These are phyloP conservation scores for Saxophila tyrrhenica DNA, from an alignment of 495 filamentous ascomycete species.

Conservation along the genomic window DNA sequence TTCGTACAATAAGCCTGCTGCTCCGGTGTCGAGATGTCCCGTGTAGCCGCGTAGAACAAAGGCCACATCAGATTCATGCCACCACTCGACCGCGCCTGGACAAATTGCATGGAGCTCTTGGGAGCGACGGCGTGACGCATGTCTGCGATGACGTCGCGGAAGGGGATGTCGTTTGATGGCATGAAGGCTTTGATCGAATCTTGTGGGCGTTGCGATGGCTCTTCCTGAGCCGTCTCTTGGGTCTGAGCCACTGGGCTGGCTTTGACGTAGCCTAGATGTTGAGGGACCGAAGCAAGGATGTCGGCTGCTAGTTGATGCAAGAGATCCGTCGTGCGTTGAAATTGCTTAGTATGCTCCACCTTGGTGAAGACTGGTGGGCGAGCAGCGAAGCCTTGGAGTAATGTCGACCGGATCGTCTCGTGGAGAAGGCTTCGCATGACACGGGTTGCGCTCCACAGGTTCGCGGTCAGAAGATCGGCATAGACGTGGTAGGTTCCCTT, in stretches of 20 bases:
- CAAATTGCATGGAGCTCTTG: not conserved
- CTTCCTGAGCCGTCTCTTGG: not conserved
- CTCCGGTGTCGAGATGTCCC: not conserved
- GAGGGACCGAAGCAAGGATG: not conserved
- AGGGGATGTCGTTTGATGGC: not conserved
- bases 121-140: not conserved
- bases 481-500: constrained; percentile 14
- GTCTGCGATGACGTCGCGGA: not conserved
- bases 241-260: not conserved
- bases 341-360: constrained; percentile 2
- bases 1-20: not conserved
- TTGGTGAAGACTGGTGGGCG: constrained; percentile 3
- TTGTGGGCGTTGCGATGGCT: not conserved
- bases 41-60: not conserved
- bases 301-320: not conserved
- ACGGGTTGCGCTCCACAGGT: constrained; percentile 16
- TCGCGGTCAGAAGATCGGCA: constrained; percentile 9
- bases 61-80: constrained; percentile 2
- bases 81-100: not conserved
- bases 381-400: constrained; percentile 5
- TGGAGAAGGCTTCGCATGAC: constrained; percentile 9
- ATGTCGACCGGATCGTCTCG: constrained; percentile 2
- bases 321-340: constrained; percentile 1
- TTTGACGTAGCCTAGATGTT: constrained; percentile 1
- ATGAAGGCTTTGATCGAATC: not conserved